These are phyloP conservation scores for Tardiomyces digboiensis DNA, from an alignment of 1,139 yeast species.

Conservation along the genomic window DNA sequence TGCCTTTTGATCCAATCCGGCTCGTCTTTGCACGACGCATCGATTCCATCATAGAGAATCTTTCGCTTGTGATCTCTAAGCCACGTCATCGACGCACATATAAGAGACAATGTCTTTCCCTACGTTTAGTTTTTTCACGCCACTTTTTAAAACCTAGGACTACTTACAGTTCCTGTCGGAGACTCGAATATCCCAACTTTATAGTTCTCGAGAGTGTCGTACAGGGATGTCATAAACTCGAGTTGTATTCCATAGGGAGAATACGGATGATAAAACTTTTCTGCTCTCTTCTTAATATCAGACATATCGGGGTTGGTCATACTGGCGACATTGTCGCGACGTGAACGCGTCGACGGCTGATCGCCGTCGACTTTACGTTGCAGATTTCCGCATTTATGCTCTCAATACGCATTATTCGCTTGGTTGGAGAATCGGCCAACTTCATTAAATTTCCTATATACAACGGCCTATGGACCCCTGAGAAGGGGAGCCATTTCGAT, in stretches of 20 bases:
- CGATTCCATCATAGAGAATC: constrained; percentile 34
- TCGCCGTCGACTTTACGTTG: no score
- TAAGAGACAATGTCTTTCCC: constrained; percentile 82
- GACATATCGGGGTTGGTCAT: not conserved
- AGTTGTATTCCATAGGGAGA: constrained; percentile 71
- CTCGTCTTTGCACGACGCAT: constrained; percentile 17
- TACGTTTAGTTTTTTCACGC: not conserved
- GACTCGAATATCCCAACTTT: constrained; percentile 83
- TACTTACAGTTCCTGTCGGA: constrained; percentile 78
- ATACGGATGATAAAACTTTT: constrained; percentile 62
- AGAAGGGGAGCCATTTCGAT: constrained; percentile 42
- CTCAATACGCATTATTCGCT: no score
- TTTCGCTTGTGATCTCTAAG: constrained; percentile 47
- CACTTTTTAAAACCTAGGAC: not conserved
- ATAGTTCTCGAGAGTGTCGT: constrained; percentile 48
- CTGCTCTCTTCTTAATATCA: not conserved
- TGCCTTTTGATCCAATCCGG: constrained; percentile 30
- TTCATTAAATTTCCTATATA: no score
- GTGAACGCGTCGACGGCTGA: no score
- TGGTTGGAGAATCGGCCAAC: no score
- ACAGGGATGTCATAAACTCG: constrained; percentile 67
- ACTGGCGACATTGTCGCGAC: no score
- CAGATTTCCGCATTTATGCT: no score
- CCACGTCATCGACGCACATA: constrained; percentile 87
- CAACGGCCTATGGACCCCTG: no score